Percentiles rank a stretch among this genome's conserved stretches.
Conservation (phyloP, 441 rosid genomes). For the Jatropha multifida region DNA sequence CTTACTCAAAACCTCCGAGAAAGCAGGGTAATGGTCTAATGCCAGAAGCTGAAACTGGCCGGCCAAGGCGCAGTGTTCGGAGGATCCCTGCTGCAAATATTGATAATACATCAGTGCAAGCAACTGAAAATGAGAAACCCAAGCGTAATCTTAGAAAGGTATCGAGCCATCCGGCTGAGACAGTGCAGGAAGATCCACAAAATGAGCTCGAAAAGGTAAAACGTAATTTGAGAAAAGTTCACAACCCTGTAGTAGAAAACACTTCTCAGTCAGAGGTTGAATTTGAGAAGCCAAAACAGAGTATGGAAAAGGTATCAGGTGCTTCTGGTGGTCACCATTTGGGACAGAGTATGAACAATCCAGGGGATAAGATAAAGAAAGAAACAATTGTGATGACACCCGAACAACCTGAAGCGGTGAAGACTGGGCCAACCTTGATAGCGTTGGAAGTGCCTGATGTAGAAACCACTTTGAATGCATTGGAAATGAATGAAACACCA, state of each 20-base stretch:
- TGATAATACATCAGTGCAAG: constrained; percentile 40
- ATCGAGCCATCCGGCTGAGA: constrained; percentile 50
- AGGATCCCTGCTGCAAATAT: constrained; percentile 56
- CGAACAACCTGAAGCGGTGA: constrained; percentile 22
- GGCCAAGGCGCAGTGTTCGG: constrained; percentile 64
- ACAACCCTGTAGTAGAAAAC: constrained; percentile 62
- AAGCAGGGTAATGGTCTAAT: constrained; percentile 48
- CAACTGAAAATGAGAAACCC: constrained; percentile 68
- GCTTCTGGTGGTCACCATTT: constrained; percentile 32
- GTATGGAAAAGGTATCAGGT: constrained; percentile 43
- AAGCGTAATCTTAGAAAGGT: constrained; percentile 62
- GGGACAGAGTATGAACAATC: constrained; percentile 33
- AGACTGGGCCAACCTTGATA: constrained; percentile 33
- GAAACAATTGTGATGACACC: constrained; percentile 16
- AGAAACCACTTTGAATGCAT: constrained; percentile 37
- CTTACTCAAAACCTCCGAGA: constrained; percentile 43
- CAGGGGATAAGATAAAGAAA: constrained; percentile 42
- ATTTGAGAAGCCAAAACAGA: constrained; percentile 57
- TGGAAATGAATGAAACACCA: constrained; percentile 37
- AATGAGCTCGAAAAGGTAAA: constrained; percentile 88
- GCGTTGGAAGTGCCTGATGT: constrained; percentile 34
- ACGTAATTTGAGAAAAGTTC: constrained; percentile 84
- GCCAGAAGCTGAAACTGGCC: constrained; percentile 56
- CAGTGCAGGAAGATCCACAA: constrained; percentile 65
- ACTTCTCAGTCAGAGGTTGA: constrained; percentile 55